phyloP scores from a whole-genome alignment of 202 grass and related monocot genomes.

The Carex arenaria region DNA sequence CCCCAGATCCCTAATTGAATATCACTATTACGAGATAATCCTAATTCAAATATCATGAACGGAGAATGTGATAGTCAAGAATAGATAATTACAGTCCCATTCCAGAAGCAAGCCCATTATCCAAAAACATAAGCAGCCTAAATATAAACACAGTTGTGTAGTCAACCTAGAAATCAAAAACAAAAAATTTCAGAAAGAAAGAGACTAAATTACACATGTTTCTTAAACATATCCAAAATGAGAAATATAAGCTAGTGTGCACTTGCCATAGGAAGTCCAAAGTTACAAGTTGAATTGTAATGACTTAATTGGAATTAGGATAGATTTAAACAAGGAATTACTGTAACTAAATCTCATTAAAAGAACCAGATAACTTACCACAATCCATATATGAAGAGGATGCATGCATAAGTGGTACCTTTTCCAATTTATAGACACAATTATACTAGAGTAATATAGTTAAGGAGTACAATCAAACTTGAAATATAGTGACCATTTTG shows the following conservation, averaged over 20 bases:
- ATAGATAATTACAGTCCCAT: conserved; percentile 79
- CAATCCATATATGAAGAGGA: conserved; percentile 96
- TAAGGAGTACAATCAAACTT: conserved; percentile 11
- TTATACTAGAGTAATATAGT: conserved; percentile 46
- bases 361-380: conserved; percentile 41
- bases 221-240: not conserved
- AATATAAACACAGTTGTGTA: conserved; percentile 94
- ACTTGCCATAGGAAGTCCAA: not conserved
- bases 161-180: conserved; percentile 49
- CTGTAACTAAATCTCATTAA: not conserved
- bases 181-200: not conserved
- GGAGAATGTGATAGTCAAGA: not conserved
- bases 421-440: conserved; percentile 97
- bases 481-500: not conserved
- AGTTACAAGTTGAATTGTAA: not conserved
- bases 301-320: not conserved
- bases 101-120: conserved; percentile 76
- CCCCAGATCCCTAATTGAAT: conserved; percentile 70
- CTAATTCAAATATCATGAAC: conserved; percentile 14
- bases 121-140: conserved; percentile 91
- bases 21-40: not conserved
- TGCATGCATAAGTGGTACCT: conserved; percentile 77
- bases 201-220: not conserved
- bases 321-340: not conserved
- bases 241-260: not conserved